A percentile compares a stretch with the other conserved stretches of the same genome.
phyloP scores from a whole-genome alignment of 768 basidiomycete species.

The Ramaria sp. region DNA sequence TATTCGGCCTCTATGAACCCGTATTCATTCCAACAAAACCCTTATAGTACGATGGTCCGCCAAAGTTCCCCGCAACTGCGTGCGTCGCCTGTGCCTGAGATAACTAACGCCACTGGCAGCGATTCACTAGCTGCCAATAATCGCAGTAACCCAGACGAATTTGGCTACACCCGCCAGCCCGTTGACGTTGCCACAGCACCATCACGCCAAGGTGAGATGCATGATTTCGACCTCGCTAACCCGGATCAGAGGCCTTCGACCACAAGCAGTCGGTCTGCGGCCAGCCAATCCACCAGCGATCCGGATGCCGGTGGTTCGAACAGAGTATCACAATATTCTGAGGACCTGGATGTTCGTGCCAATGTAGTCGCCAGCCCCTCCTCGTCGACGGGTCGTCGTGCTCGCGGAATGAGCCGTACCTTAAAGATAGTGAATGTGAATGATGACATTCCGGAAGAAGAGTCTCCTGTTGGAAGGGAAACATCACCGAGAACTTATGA shows the following conservation, averaged over 20 bases:
- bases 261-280: neutral
- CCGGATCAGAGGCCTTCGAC: neutral
- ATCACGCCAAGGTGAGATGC: neutral
- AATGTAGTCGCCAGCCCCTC: neutral
- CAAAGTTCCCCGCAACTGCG: neutral
- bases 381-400: neutral
- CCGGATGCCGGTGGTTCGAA: neutral
- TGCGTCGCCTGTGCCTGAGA: neutral
- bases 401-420: neutral
- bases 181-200: neutral
- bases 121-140: neutral
- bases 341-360: neutral
- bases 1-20: neutral
- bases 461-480: neutral
- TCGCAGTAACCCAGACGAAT: neutral
- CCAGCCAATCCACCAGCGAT: neutral
- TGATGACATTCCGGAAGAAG: conserved; percentile 8
- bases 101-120: neutral
- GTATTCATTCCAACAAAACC: neutral
- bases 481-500: neutral
- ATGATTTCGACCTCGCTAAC: neutral
- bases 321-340: neutral
- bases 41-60: neutral
- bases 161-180: neutral
- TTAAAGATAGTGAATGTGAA: conserved; percentile 3